phyloP scores from a whole-genome alignment of 176 grass and related monocot species.

The Oryza meridionalis region DNA sequence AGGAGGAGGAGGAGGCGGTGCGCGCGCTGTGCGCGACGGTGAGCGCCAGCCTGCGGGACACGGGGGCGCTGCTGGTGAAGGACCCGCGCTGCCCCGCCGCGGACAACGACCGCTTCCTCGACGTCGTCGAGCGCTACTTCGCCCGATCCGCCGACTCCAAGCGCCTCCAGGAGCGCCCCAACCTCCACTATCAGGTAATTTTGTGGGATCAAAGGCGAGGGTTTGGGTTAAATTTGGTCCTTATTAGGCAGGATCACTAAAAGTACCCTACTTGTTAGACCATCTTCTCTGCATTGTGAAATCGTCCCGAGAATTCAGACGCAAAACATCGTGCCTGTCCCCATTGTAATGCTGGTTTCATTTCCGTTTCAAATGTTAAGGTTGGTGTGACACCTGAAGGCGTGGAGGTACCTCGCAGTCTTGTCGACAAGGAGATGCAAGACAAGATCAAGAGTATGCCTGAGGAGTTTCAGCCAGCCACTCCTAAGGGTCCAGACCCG shows the following conservation, averaged over 20 bases:
- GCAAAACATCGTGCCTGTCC: not conserved
- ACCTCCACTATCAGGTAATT: conserved; percentile 90
- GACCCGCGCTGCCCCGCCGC: conserved; percentile 86
- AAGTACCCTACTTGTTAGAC: not conserved
- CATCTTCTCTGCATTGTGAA: conserved; percentile 12
- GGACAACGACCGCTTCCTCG: conserved; percentile 92
- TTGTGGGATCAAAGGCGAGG: not conserved
- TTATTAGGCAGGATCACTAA: not conserved
- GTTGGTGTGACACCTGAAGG: conserved; percentile 97
- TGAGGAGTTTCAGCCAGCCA: conserved; percentile 71
- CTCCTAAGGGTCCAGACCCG: conserved; percentile 78
- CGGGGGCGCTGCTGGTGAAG: conserved; percentile 89
- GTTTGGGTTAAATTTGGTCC: not conserved
- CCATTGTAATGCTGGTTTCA: not conserved
- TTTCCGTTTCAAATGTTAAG: conserved; percentile 46
- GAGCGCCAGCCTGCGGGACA: conserved; percentile 81
- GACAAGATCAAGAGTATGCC: conserved; percentile 78
- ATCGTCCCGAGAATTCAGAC: not conserved
- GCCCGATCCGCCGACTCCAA: conserved; percentile 78
- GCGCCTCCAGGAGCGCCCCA: conserved; percentile 85
- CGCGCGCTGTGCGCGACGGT: conserved; percentile 75
- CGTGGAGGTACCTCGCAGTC: conserved; percentile 84
- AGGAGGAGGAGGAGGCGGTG: conserved; percentile 28
- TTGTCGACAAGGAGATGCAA: conserved; percentile 88
- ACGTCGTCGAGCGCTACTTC: conserved; percentile 96